phyloP scores from a whole-genome alignment of 2,329 filamentous ascomycete species.

The Xylariomycetidae sp. region DNA sequence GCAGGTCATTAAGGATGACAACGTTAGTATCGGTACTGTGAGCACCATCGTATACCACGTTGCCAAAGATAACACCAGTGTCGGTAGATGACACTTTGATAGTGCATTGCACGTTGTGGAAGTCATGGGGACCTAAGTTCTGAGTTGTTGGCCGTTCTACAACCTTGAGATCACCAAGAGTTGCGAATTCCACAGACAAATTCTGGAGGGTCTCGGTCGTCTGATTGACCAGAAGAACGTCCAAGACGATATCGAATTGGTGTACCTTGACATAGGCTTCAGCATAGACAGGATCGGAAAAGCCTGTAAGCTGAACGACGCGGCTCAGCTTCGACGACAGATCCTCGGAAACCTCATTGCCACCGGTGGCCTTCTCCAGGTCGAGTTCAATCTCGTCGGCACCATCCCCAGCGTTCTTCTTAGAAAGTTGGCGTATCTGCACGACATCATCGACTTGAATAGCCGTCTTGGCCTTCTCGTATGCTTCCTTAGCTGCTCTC shows the following conservation, averaged over 20 bases:
- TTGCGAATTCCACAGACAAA: constrained; percentile 96
- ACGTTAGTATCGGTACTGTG: constrained; percentile 92
- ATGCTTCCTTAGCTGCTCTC: constrained; percentile 87
- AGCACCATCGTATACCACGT: constrained; percentile 93
- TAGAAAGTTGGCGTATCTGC: constrained; percentile 84
- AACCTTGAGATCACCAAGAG: constrained; percentile 93
- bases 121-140: constrained; percentile 91
- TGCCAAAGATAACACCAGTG: constrained; percentile 97
- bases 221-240: constrained; percentile 95
- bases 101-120: constrained; percentile 96
- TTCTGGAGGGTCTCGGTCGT: constrained; percentile 96
- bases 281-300: constrained; percentile 97
- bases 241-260: constrained; percentile 96
- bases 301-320: constrained; percentile 94
- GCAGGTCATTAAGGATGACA: constrained; percentile 95
- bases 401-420: constrained; percentile 80
- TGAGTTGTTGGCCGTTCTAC: constrained; percentile 95
- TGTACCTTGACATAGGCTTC: constrained; percentile 98
- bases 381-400: constrained; percentile 84
- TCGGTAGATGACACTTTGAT: constrained; percentile 98
- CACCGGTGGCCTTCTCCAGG: constrained; percentile 89
- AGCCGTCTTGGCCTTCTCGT: constrained; percentile 87
- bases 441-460: constrained; percentile 96
- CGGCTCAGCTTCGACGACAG: constrained; percentile 90
- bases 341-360: constrained; percentile 78